These are phyloP conservation scores for Aspergillus heteromorphus DNA, from an alignment of 495 filamentous ascomycete species.

Conservation along the genomic window DNA sequence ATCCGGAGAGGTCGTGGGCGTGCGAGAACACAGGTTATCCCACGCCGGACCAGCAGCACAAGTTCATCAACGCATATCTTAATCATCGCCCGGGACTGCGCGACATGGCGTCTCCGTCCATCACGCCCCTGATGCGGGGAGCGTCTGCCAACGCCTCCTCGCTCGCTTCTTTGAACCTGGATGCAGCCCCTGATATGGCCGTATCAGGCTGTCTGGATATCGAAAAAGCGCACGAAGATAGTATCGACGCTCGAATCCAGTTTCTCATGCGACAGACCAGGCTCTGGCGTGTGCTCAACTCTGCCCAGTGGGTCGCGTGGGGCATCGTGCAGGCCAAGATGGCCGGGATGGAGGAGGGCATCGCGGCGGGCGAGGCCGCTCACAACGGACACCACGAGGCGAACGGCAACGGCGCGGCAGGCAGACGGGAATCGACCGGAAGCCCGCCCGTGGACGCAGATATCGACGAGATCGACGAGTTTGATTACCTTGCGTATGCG, in stretches of 20 bases:
- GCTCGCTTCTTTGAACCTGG: constrained; percentile 31
- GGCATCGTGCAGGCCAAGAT: constrained; percentile 92
- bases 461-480: constrained; percentile 56
- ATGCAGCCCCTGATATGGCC: constrained; percentile 24
- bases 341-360: constrained; percentile 50
- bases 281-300: constrained; percentile 81
- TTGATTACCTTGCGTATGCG: constrained; percentile 89
- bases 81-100: constrained; percentile 63
- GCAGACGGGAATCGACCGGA: constrained; percentile 5
- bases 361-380: constrained; percentile 13
- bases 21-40: constrained; percentile 70
- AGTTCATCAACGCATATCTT: constrained; percentile 82
- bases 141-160: constrained; percentile 24
- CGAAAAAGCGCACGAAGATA: constrained; percentile 54
- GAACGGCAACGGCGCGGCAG: constrained; percentile 8
- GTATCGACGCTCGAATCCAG: constrained; percentile 56
- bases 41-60: constrained; percentile 69
- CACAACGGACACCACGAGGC: constrained; percentile 1
- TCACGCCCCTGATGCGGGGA: constrained; percentile 38
- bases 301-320: constrained; percentile 92
- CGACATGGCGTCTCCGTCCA: constrained; percentile 50
- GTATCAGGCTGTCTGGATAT: constrained; percentile 37
- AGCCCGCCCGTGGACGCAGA: constrained; percentile 19
- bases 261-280: constrained; percentile 69
- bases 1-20: constrained; percentile 54